A percentile compares a stretch with the other conserved stretches of the same genome.
These are phyloP conservation scores for Tephrocybe sp. DNA, from an alignment of 768 basidiomycete species.

Conservation along the genomic window DNA sequence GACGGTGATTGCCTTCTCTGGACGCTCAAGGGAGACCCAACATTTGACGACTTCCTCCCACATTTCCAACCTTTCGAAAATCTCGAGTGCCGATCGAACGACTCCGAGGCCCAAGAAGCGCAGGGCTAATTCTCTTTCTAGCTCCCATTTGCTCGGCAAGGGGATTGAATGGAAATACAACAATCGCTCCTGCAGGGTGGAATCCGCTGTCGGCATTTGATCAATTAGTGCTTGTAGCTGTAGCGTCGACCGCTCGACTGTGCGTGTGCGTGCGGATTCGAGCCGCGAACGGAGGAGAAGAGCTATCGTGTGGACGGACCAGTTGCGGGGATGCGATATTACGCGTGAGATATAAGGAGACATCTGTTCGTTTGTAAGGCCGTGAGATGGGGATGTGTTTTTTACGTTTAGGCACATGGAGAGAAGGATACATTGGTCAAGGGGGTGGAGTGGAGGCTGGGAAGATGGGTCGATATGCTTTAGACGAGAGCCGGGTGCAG, in stretches of 20 bases:
- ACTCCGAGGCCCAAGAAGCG: slow-evolving; percentile 87
- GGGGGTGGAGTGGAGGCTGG: slow-evolving; percentile 86
- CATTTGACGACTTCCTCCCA: slow-evolving; percentile 97
- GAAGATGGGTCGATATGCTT: slow-evolving; percentile 75
- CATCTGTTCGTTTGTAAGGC: slow-evolving; percentile 92
- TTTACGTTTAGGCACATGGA: slow-evolving; percentile 87
- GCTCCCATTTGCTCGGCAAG: slow-evolving; percentile 89
- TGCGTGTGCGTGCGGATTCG: slow-evolving; percentile 85
- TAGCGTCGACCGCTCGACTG: slow-evolving; percentile 88
- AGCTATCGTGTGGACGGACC: slow-evolving; percentile 97
- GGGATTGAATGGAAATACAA: slow-evolving; percentile 78
- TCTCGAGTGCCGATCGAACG: slow-evolving; percentile 85
- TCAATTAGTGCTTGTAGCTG: slow-evolving; percentile 96
- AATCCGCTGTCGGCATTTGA: slow-evolving; percentile 91
- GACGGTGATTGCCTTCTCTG: slow-evolving; percentile 75
- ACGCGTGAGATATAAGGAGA: slow-evolving; percentile 88
- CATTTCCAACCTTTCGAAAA: slow-evolving; percentile 94
- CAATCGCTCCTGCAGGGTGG: slow-evolving; percentile 70
- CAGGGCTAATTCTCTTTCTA: slow-evolving; percentile 87
- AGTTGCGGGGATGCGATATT: slow-evolving; percentile 86
- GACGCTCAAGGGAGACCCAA: slow-evolving; percentile 77
- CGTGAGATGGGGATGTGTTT: slow-evolving; percentile 87
- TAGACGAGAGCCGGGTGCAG: slow-evolving; percentile 47
- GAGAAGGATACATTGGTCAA: slow-evolving; percentile 93
- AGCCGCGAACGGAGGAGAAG: slow-evolving; percentile 90